Evolutionary conservation across 2,329 filamentous ascomycete genomes (phyloP).

Genomic region (Blastomyces emzantsi): DNA sequence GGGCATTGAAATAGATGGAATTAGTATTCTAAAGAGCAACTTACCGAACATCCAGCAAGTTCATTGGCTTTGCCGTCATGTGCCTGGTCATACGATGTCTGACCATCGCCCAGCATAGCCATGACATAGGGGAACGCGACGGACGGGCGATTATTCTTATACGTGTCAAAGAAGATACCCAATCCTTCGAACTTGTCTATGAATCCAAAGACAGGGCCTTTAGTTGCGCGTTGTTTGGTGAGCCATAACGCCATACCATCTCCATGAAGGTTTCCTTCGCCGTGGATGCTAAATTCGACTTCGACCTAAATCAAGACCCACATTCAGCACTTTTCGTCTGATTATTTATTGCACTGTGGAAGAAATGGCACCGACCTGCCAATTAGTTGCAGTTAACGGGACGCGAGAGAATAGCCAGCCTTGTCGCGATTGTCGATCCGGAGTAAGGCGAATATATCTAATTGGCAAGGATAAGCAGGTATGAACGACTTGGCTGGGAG

Average conservation of each 20-base stretch:
- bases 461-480: slow-evolving; percentile 13
- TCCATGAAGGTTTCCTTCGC: slow-evolving; percentile 80
- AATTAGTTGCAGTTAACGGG: slow-evolving; percentile 93
- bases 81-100: slow-evolving; percentile 81
- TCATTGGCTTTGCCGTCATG: slow-evolving; percentile 92
- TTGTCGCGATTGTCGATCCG: slow-evolving; percentile 79
- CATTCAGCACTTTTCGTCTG: slow-evolving; percentile 7
- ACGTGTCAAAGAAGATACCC: slow-evolving; percentile 94
- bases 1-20: slow-evolving; percentile 6
- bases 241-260: slow-evolving; percentile 98
- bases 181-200: slow-evolving; percentile 86
- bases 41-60: slow-evolving; percentile 79
- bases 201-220: slow-evolving; percentile 79
- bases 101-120: slow-evolving; percentile 93
- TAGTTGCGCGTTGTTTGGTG: slow-evolving; percentile 77
- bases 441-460: slow-evolving; percentile 86
- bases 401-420: slow-evolving; percentile 94
- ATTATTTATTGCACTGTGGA: background rate
- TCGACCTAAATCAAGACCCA: slow-evolving; percentile 51
- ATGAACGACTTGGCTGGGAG: slow-evolving; percentile 15
- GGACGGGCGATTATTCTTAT: slow-evolving; percentile 98
- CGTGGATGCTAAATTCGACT: slow-evolving; percentile 89
- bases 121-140: slow-evolving; percentile 96
- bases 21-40: slow-evolving; percentile 18
- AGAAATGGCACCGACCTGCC: slow-evolving; percentile 54